A percentile compares a stretch with the other conserved stretches of the same genome.
phyloP scores from a whole-genome alignment of 2,329 filamentous ascomycete genomes.

The Periconia macrospinosa region DNA sequence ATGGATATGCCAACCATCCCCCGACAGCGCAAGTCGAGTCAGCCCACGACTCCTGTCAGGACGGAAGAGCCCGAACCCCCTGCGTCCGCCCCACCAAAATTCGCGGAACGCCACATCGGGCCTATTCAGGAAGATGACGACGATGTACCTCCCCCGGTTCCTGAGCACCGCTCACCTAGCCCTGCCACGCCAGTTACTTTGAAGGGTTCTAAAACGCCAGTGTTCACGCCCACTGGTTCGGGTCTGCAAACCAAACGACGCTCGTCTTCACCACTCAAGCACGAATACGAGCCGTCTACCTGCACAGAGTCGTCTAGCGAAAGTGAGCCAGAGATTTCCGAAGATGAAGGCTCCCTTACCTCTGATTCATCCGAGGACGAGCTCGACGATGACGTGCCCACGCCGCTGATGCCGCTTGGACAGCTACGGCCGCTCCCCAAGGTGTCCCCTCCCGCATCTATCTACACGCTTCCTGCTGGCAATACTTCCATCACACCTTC shows the following conservation, averaged over 20 bases:
- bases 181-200: slow-evolving; percentile 50
- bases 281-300: slow-evolving; percentile 90
- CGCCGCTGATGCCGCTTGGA: slow-evolving; percentile 39
- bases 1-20: slow-evolving; percentile 50
- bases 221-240: slow-evolving; percentile 53
- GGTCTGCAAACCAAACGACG: slow-evolving; percentile 61
- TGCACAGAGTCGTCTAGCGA: slow-evolving; percentile 64
- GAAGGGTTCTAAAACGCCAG: slow-evolving; percentile 47
- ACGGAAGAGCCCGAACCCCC: slow-evolving; percentile 20
- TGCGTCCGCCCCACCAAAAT: slow-evolving; percentile 31
- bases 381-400: slow-evolving; percentile 51
- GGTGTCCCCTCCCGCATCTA: slow-evolving; percentile 44
- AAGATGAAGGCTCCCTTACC: slow-evolving; percentile 54
- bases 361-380: slow-evolving; percentile 61
- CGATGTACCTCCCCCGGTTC: slow-evolving; percentile 45
- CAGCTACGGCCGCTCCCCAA: slow-evolving; percentile 45
- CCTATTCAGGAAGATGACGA: slow-evolving; percentile 19
- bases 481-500: slow-evolving; percentile 70
- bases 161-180: slow-evolving; percentile 58
- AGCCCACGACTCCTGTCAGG: slow-evolving; percentile 39
- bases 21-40: slow-evolving; percentile 47
- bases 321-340: slow-evolving; percentile 56
- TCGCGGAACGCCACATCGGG: slow-evolving; percentile 22
- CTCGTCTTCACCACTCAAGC: slow-evolving; percentile 90
- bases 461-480: slow-evolving; percentile 37